Evolutionary conservation across 2,329 filamentous ascomycete species (phyloP).

Genomic region (Ilyonectria sp.): DNA sequence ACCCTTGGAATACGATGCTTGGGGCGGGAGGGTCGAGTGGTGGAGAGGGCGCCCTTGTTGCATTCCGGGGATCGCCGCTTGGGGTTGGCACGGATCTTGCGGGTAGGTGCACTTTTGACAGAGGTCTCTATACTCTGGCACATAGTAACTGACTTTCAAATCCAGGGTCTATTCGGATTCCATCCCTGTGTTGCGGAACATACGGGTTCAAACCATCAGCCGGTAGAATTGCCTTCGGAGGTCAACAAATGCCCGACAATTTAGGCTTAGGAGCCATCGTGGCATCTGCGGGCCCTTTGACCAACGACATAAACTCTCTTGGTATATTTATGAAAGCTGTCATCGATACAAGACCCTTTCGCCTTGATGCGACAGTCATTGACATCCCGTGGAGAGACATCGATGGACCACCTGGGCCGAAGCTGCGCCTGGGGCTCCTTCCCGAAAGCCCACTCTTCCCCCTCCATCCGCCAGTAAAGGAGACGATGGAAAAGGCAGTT

Average conservation of each 20-base stretch:
- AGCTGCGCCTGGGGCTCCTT: conserved; percentile 26
- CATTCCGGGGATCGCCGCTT: conserved; percentile 51
- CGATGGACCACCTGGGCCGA: background rate
- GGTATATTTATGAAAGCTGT: conserved; percentile 20
- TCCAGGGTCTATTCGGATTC: conserved; percentile 46
- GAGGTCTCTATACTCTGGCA: background rate
- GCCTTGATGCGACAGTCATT: conserved; percentile 21
- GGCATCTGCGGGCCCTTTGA: conserved; percentile 26
- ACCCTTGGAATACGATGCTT: conserved; percentile 69
- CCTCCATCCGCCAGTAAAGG: conserved; percentile 27
- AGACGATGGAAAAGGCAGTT: conserved; percentile 16
- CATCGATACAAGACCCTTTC: conserved; percentile 7
- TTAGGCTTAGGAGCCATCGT: conserved; percentile 18
- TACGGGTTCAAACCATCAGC: conserved; percentile 34
- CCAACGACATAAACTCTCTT: conserved; percentile 27
- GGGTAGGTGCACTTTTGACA: conserved; percentile 19
- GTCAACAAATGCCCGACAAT: conserved; percentile 18
- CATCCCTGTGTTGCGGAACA: conserved; percentile 41
- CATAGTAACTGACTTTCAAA: background rate
- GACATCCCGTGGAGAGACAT: conserved; percentile 28
- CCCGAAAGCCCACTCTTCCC: conserved; percentile 24
- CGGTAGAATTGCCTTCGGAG: conserved; percentile 25
- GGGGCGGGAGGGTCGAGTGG: conserved; percentile 74
- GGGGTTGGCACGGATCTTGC: conserved; percentile 54
- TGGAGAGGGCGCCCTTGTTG: conserved; percentile 59